Conservation (phyloP, 306 rosid species). For the Vachellia pachyceras region DNA sequence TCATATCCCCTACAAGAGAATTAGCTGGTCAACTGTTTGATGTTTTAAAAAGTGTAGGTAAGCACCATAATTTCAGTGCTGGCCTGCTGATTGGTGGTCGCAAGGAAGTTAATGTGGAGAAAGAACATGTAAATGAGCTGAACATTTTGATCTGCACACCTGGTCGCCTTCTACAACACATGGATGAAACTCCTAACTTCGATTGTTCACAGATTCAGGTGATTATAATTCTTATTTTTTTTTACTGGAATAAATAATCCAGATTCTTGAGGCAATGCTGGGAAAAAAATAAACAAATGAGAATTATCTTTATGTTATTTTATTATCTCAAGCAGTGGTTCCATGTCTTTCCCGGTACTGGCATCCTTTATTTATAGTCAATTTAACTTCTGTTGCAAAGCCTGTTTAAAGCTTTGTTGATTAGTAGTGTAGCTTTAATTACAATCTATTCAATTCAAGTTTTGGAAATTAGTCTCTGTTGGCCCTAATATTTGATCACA, state of each 20-base stretch:
- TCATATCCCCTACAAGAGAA: constrained; percentile 91
- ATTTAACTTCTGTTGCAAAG: not conserved
- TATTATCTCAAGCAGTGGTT: not conserved
- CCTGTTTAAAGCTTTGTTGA: constrained; percentile 17
- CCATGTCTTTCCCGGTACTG: not conserved
- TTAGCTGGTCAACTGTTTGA: constrained; percentile 81
- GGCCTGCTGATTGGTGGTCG: constrained; percentile 97
- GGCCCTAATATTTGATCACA: not conserved
- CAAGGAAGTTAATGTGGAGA: constrained; percentile 72
- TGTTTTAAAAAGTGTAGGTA: constrained; percentile 71
- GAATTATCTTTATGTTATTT: not conserved
- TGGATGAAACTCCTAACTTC: constrained; percentile 94
- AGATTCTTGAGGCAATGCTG: constrained; percentile 1
- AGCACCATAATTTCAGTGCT: constrained; percentile 81
- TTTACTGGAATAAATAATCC: not conserved
- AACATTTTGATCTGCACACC: constrained; percentile 93
- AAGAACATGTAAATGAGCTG: constrained; percentile 69
- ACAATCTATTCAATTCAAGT: constrained; percentile 4
- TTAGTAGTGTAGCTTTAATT: not conserved
- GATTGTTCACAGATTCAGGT: constrained; percentile 94
- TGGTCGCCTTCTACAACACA: constrained; percentile 91
- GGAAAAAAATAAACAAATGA: not conserved
- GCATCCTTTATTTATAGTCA: not conserved
- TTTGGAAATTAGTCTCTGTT: not conserved
- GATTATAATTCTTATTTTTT: constrained; percentile 27